Evolutionary conservation across 768 basidiomycete species (phyloP), one percentile per base, ranked within the genome.

Genomic region (Mycena indigotica): DNA sequence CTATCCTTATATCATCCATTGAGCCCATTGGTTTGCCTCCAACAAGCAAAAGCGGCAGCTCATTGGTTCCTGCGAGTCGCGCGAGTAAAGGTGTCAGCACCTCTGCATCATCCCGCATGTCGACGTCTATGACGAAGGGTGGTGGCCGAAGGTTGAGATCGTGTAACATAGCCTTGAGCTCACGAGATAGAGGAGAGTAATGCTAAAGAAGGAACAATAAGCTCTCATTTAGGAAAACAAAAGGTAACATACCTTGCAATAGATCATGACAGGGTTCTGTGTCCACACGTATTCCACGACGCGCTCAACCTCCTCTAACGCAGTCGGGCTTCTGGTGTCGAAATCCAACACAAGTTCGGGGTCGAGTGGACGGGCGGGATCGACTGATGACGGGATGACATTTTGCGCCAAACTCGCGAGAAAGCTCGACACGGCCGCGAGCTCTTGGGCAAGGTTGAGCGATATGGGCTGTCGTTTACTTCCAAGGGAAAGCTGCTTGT

Each of bases 281-380:
- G 78, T 64, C 91, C 91, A 93, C 1, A 88, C 83, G 28, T 89
- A 84, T 1, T 78, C 72, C 5, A 86, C 80, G 68, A 92, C 76
- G 1, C 75, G 73, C 29, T 72, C 68, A 28, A 92, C 74, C 69
- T 92, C 89, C 29, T 84, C 80, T 19, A 67, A 64, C 1, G 89
- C 89, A 15, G 80, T 78, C 2, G 81, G 73, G 40, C 82, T 76
- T n/a, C 85, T 82, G 0, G 88, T 88, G 67, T 93, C 90, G 68
- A 93, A 94, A 65, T 90, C 91, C 39, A 94, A 80, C 4, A 94
- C 81, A 55, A 93, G 82, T 65, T 91, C 83, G 3, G 92, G 89
- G 69, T 93, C 91, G 56, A 93, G 84, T 6, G 89, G 83, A 12
- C 64, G 61, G 12, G 77, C 64, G 0, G 91, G 87, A 65, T 93